phyloP scores from a whole-genome alignment of 1,284 basidiomycete genomes.

The Leccinum subrobustum region DNA sequence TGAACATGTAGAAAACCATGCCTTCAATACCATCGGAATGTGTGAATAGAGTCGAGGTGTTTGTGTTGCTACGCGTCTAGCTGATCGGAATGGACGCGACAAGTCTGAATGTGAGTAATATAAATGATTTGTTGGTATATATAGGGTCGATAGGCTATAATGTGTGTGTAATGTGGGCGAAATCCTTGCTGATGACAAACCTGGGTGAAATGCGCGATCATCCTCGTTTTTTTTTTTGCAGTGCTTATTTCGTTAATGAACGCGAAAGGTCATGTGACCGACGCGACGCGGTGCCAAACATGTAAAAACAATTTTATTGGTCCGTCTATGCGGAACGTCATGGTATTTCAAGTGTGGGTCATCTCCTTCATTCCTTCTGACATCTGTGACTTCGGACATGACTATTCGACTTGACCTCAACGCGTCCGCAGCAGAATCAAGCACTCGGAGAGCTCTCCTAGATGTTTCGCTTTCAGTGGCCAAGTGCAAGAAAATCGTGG shows the following conservation, averaged over 20 bases:
- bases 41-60: background rate
- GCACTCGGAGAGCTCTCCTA: slow-evolving; percentile 55
- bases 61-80: background rate
- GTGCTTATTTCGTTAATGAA: background rate
- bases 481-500: slow-evolving; percentile 81
- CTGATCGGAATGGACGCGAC: background rate
- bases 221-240: too few species aligned
- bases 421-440: slow-evolving; percentile 43
- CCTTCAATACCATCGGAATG: background rate
- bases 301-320: slow-evolving; percentile 30
- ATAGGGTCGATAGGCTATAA: background rate
- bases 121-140: background rate
- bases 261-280: slow-evolving; percentile 31
- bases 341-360: slow-evolving; percentile 16
- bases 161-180: background rate
- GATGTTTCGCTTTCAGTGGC: slow-evolving; percentile 75
- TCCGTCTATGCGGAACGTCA: slow-evolving; percentile 23
- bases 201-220: background rate
- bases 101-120: background rate
- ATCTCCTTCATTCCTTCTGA: slow-evolving; percentile 13
- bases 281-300: slow-evolving; percentile 35
- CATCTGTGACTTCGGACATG: slow-evolving; percentile 39
- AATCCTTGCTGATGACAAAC: background rate
- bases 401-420: slow-evolving; percentile 56
- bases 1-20: background rate